Conservation (phyloP, 495 filamentous ascomycete species). For the Staphylotrichum tortipilum region DNA sequence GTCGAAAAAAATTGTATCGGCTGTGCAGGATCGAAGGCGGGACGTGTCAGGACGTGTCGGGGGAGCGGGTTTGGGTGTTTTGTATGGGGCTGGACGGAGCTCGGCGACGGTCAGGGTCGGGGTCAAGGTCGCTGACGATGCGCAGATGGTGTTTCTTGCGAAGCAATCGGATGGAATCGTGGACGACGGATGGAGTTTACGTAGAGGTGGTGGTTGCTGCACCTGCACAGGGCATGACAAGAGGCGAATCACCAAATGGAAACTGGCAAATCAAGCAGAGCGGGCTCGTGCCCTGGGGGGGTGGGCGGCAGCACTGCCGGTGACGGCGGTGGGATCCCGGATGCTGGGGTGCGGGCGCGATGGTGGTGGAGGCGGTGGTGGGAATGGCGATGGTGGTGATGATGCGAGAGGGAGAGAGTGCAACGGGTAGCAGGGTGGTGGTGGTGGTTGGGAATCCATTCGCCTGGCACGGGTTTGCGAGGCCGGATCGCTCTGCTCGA, state of each 20-base stretch:
- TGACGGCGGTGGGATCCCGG: constrained; percentile 15
- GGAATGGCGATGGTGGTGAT: constrained; percentile 16
- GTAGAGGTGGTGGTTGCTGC: constrained; percentile 4
- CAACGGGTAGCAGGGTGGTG: constrained; percentile 1
- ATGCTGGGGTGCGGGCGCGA: constrained; percentile 4
- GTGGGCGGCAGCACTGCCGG: constrained; percentile 20
- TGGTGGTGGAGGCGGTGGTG: constrained; percentile 15
- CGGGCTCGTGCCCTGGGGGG: neutral
- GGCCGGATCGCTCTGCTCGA: constrained; percentile 22
- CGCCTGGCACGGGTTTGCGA: constrained; percentile 13
- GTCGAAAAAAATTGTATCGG: neutral
- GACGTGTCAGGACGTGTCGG: no score
- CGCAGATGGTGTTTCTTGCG: neutral
- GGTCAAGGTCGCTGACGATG: neutral
- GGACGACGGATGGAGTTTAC: neutral
- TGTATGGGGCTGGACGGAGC: neutral
- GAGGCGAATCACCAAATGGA: constrained; percentile 13
- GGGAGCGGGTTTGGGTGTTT: no score
- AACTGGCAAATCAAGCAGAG: constrained; percentile 12
- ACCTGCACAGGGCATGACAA: constrained; percentile 10
- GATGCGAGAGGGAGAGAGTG: constrained; percentile 10
- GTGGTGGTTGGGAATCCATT: constrained; percentile 19
- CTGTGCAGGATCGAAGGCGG: neutral
- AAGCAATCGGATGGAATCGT: constrained; percentile 1
- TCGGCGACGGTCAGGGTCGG: neutral